Evolutionary conservation across 2,329 filamentous ascomycete species (phyloP), one percentile per base, ranked within the genome.

Genomic region (Paecilomyces sp.): DNA sequence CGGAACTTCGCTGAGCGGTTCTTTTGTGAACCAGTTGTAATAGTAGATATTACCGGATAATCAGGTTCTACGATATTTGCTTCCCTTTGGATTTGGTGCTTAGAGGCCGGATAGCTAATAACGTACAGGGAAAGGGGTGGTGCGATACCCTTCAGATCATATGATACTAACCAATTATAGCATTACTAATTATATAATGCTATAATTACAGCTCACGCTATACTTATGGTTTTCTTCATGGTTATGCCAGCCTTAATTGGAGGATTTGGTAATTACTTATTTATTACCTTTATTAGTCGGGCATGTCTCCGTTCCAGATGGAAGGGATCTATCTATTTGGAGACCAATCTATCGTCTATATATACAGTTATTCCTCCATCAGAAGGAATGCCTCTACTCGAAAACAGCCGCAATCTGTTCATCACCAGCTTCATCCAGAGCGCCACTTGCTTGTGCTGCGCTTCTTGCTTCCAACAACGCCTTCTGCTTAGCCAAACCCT

Each of bases 401-500:
- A 41, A 18, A 18, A 41, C 36, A 41, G 36, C 13, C 13, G 15
- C 36, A 7, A 41, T 41, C 8, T 41, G 13, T n/a, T 53, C 51
- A 9, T 53, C 51, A 53, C 25, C 25, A 15, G 22, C 12, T 5
- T 28, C 3, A 24, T 53, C 25, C 9, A 12, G 15, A 53, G 18
- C 51, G 8, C 31, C 57, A 56, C 24, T 31, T 57, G 54, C 24
- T 56, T 58, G 34, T 57, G 55, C 36, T 52, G 55, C 12, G 50
- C 59, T 54, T 62, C 60, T 57, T 59, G 54, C 54, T n/a, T 55
- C 18, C 9, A 55, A 33, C 22, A 54, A 54, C 51, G 36, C 58
- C 62, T 69, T 68, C 64, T 75, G 74, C 60, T 67, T 73, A 62
- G 61, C 64, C 57, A 79, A 58, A 0, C 77, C 77, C 60, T 79